Conservation (phyloP, 106 monocot genomes). For the Amphibolis antarctica region DNA sequence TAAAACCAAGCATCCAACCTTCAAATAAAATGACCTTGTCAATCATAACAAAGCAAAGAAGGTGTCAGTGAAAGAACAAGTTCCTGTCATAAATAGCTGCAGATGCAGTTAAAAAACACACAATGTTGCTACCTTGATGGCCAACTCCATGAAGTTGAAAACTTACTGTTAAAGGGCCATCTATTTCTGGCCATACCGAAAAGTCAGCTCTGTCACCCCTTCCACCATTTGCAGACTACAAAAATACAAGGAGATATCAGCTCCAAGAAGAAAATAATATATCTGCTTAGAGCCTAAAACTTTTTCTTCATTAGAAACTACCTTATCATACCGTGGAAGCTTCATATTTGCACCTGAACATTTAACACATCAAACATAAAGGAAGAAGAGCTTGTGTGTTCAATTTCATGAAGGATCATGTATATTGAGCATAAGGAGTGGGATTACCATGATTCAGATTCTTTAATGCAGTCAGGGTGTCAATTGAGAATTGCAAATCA, state of each 20-base stretch:
- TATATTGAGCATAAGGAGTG: background rate
- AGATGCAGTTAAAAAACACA: background rate
- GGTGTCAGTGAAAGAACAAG: background rate
- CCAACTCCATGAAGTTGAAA: background rate
- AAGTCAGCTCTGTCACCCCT: constrained; percentile 90
- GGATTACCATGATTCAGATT: constrained; percentile 58
- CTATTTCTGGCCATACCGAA: constrained; percentile 76
- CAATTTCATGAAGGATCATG: background rate
- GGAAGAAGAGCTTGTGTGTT: background rate
- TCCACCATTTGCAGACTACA: constrained; percentile 84
- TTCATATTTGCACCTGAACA: constrained; percentile 71
- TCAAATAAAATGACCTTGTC: constrained; percentile 84
- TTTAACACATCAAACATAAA: background rate
- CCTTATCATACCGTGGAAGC: constrained; percentile 98
- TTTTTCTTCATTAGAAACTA: constrained; percentile 3
- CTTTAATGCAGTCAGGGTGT: constrained; percentile 48
- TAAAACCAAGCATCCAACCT: constrained; percentile 99
- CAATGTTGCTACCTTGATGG: too few species aligned
- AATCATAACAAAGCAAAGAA: constrained; percentile 7
- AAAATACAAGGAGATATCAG: background rate
- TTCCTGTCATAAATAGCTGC: background rate
- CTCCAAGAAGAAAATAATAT: background rate
- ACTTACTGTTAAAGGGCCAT: constrained; percentile 73
- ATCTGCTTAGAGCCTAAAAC: background rate
- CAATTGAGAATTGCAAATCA: constrained; percentile 70